Evolutionary conservation across 202 grass and related monocot species (phyloP).

Genomic region (Setaria italica): DNA sequence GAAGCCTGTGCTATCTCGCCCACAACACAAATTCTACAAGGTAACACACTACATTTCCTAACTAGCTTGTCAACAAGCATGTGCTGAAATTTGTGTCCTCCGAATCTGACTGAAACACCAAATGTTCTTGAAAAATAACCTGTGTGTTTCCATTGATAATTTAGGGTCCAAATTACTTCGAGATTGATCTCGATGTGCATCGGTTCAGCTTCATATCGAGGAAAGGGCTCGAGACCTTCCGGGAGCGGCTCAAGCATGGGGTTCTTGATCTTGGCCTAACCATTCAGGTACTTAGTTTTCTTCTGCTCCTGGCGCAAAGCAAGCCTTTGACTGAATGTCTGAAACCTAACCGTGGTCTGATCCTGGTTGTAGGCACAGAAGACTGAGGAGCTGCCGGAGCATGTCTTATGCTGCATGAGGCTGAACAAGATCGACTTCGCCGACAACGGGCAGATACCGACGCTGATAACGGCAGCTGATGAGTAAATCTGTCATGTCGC

Average conservation of each 20-base stretch:
- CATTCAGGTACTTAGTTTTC: slow-evolving; percentile 69
- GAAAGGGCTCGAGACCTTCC: slow-evolving; percentile 85
- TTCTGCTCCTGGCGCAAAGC: neutral
- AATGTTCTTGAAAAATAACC: neutral
- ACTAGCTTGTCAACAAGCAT: neutral
- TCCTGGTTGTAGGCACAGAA: slow-evolving; percentile 77
- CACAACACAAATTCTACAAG: slow-evolving; percentile 92
- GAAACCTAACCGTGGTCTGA: neutral
- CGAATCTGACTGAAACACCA: slow-evolving; percentile 33
- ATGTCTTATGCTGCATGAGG: slow-evolving; percentile 92
- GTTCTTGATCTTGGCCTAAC: slow-evolving; percentile 81
- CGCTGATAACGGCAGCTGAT: slow-evolving; percentile 68
- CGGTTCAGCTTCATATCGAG: slow-evolving; percentile 97
- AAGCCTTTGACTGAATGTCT: slow-evolving; percentile 23
- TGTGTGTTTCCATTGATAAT: slow-evolving; percentile 34
- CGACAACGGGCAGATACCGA: slow-evolving; percentile 74
- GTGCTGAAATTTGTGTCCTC: neutral
- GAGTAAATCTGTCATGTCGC: slow-evolving; percentile 43
- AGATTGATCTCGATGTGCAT: slow-evolving; percentile 93
- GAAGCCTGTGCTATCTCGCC: slow-evolving; percentile 83
- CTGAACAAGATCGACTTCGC: slow-evolving; percentile 80
- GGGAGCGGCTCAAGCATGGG: slow-evolving; percentile 75
- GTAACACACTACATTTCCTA: slow-evolving; percentile 40
- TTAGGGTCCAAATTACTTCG: slow-evolving; percentile 92
- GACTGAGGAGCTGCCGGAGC: slow-evolving; percentile 87